Evolutionary conservation across 768 basidiomycete genomes (phyloP).

Genomic region (Punctularia strigosozonata): DNA sequence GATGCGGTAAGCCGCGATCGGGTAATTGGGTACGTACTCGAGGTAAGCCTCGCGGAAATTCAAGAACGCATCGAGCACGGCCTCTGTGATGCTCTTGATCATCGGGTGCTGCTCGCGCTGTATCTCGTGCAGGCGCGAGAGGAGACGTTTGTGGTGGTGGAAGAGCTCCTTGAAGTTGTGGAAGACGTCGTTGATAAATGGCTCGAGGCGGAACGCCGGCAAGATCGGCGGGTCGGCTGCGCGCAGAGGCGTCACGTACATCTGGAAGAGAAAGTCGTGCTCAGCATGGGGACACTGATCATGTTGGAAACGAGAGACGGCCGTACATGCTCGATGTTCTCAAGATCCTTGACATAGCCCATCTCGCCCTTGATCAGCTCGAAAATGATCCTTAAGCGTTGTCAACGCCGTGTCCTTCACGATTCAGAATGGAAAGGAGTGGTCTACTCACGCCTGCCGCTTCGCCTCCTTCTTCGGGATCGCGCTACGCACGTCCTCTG

Average conservation of each 20-base stretch:
- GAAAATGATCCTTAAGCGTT: conserved; percentile 49
- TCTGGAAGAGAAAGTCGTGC: conserved; percentile 27
- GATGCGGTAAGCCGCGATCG: conserved; percentile 79
- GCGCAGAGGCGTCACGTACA: conserved; percentile 72
- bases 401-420: not conserved
- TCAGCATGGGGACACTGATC: not conserved
- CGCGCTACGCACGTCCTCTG: conserved; percentile 45
- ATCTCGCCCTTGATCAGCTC: conserved; percentile 94
- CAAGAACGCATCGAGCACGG: conserved; percentile 79
- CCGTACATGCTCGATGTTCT: conserved; percentile 68
- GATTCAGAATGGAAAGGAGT: not conserved
- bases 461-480: conserved; percentile 69
- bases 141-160: conserved; percentile 60
- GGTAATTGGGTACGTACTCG: conserved; percentile 89
- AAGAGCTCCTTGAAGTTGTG: conserved; percentile 76
- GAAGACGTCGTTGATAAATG: conserved; percentile 80
- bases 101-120: conserved; percentile 81
- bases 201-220: conserved; percentile 51
- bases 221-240: conserved; percentile 70
- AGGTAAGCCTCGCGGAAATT: conserved; percentile 91
- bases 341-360: conserved; percentile 87
- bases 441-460: conserved; percentile 61
- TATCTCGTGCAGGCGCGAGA: conserved; percentile 74
- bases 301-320: not conserved
- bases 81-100: conserved; percentile 71